Evolutionary conservation across 139 green algal genomes (phyloP).

Genomic region (Zygnema cylindricum): DNA sequence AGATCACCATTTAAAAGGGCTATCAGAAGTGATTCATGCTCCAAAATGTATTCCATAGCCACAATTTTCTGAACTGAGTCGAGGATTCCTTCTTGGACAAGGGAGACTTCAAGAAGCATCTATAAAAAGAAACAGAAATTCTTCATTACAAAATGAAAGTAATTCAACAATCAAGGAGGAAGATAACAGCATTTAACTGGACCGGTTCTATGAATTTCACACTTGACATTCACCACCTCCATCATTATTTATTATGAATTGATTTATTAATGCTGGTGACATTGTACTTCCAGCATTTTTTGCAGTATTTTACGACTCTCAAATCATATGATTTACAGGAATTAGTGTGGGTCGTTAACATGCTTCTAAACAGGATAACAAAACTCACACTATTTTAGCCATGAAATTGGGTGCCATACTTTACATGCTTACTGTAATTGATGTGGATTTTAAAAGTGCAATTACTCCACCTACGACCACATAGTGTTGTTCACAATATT

Average conservation of each 20-base stretch:
- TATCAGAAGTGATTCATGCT: slow-evolving; percentile 67
- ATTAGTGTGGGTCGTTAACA: no score
- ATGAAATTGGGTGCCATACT: no score
- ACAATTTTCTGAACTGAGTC: background rate
- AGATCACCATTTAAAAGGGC: slow-evolving; percentile 68
- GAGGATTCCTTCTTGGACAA: background rate
- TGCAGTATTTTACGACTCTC: no score
- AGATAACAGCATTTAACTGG: background rate
- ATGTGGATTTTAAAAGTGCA: no score
- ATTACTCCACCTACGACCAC: no score
- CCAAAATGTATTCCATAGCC: slow-evolving; percentile 37
- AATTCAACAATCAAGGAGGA: no score
- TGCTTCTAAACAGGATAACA: no score
- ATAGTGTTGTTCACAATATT: no score
- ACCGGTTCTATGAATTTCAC: no score
- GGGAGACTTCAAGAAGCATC: background rate
- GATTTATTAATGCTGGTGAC: background rate
- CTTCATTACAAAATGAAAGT: background rate
- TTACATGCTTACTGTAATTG: no score
- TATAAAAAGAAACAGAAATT: background rate
- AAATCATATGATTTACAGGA: no score
- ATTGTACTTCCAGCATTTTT: background rate
- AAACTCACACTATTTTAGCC: no score
- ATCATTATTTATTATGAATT: background rate
- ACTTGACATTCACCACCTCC: background rate